Conservation (phyloP, 495 filamentous ascomycete species). For the Delitschia confertaspora region DNA sequence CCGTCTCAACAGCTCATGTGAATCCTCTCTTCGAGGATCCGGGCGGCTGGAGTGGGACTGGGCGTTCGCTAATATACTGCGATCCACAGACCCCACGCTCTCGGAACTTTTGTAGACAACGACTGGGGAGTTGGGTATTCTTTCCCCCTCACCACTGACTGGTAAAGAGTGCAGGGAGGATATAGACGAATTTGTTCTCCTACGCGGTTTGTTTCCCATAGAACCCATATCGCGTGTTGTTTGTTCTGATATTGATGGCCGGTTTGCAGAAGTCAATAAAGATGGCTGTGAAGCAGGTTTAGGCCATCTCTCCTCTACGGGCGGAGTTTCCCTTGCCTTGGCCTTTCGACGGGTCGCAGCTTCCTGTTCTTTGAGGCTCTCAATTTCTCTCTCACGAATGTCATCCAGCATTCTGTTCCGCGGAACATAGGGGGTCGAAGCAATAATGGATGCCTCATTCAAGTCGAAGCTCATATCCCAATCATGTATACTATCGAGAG, state of each 20-base stretch:
- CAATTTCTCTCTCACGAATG: slow-evolving; percentile 50
- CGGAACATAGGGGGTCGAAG: slow-evolving; percentile 53
- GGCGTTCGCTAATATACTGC: slow-evolving; percentile 21
- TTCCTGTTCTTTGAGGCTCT: slow-evolving; percentile 48
- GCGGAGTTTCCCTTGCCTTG: slow-evolving; percentile 47
- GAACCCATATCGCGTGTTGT: neutral
- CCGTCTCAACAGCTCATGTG: slow-evolving; percentile 54
- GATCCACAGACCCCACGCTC: slow-evolving; percentile 26
- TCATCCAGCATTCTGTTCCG: slow-evolving; percentile 45
- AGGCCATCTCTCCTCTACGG: slow-evolving; percentile 36
- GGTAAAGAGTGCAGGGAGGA: slow-evolving; percentile 22
- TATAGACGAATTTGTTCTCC: slow-evolving; percentile 26
- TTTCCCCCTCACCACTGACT: slow-evolving; percentile 31
- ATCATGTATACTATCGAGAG: slow-evolving; percentile 43
- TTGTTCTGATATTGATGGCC: slow-evolving; percentile 5
- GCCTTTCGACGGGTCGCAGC: slow-evolving; percentile 51
- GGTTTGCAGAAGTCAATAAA: slow-evolving; percentile 1
- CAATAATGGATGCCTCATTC: slow-evolving; percentile 51
- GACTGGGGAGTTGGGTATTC: slow-evolving; percentile 47
- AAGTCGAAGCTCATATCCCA: slow-evolving; percentile 56
- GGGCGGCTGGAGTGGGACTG: slow-evolving; percentile 24
- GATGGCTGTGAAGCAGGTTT: slow-evolving; percentile 27
- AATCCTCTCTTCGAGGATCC: slow-evolving; percentile 43
- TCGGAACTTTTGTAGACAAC: slow-evolving; percentile 40
- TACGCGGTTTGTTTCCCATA: slow-evolving; percentile 9